Evolutionary conservation across 2,329 filamentous ascomycete species (phyloP), one percentile per base, ranked within the genome.

Genomic region (Sclerotinia glacialis): DNA sequence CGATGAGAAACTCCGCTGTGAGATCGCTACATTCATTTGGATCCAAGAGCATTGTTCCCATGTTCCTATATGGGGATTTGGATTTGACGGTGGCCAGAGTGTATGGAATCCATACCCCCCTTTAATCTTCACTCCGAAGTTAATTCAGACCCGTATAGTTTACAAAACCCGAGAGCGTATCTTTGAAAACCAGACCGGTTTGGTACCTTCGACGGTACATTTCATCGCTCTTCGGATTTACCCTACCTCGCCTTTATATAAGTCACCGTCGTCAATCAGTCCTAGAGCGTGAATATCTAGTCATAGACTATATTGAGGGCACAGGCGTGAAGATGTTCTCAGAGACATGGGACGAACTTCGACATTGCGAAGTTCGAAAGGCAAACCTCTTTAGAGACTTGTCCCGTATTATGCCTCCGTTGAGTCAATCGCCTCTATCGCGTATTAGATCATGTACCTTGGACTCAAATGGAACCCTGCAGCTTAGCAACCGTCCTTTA

Each of bases 1-100:
- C 18, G 77, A 82, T 44, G 79, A 82, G 72, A 82, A 82, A 73
- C 23, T 81, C 2, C 68, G 74, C 23, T 72, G 72, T 66, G 79
- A 81, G 71, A 78, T 75, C 16, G 79, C 75, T 2, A 78, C 78
- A 2, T 81, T 78, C 68, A 72, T 76, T 28, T 80, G 77, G 77
- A 71, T 80, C 5, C 70, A 77, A 47, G 71, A 78, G 21, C 70
- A 80, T 56, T 80, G 77, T 67, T 76, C 77, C 11, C 63, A 71
- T 49, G 70, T 81, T 34, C 77, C 76, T 16, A 77, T 78, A 44
- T 74, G 72, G 64, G 76, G 75, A 3, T 77, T 79, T 73, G 77
- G 73, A 2, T 74, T 79, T 69, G 67, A 70, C 18, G 72, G 69
- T 23, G 74, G 74, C 28, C 67, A 73, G 56, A 73, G 68, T 67